Conservation (phyloP, 2,329 filamentous ascomycete genomes). For the Ilyonectria mors-panacis region DNA sequence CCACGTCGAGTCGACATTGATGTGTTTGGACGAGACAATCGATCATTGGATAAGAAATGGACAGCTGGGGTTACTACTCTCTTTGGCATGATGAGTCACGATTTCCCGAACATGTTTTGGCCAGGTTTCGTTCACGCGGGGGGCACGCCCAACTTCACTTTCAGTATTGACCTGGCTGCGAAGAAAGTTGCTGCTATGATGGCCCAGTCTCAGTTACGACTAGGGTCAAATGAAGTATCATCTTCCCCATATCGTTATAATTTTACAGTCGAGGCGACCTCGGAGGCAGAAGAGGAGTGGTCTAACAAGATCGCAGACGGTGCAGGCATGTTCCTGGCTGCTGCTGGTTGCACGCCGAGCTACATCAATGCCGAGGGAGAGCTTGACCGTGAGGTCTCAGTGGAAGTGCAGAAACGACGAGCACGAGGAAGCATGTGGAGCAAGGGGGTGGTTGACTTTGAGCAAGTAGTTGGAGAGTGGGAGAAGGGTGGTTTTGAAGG, state of each 20-base stretch:
- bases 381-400: neutral
- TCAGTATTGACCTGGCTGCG: constrained; percentile 53
- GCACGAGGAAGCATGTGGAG: neutral
- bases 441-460: neutral
- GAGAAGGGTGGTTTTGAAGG: too few relatives aligned
- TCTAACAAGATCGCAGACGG: constrained; percentile 55
- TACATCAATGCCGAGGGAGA: constrained; percentile 66
- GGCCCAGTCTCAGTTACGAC: constrained; percentile 3
- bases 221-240: too few relatives aligned
- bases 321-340: constrained; percentile 56
- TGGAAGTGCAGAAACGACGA: neutral
- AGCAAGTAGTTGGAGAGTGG: too few relatives aligned
- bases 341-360: constrained; percentile 67
- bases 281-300: constrained; percentile 64
- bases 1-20: constrained; percentile 29
- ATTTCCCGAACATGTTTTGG: constrained; percentile 71
- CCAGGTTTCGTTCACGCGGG: constrained; percentile 58
- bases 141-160: constrained; percentile 56
- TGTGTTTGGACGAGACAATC: constrained; percentile 61
- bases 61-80: constrained; percentile 61
- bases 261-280: constrained; percentile 59
- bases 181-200: constrained; percentile 61
- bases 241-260: neutral
- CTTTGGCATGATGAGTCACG: constrained; percentile 63
- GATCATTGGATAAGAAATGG: constrained; percentile 63